These are phyloP conservation scores for Rhodotorula taiwanensis DNA, from an alignment of 768 basidiomycete species.

Conservation along the genomic window DNA sequence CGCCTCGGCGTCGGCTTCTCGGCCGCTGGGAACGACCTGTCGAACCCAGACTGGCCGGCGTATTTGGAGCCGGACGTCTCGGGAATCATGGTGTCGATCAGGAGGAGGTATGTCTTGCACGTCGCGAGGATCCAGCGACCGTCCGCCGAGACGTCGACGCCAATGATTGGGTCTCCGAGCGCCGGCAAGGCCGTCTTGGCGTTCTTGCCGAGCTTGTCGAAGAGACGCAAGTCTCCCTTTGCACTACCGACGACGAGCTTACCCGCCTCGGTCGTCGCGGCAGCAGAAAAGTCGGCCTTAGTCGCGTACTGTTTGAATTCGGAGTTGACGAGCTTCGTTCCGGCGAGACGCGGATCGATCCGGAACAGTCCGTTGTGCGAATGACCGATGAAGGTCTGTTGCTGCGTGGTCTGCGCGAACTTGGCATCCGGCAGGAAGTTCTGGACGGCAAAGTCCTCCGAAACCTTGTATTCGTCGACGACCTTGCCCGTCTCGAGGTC, in stretches of 20 bases:
- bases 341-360: conserved; percentile 88
- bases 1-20: conserved; percentile 86
- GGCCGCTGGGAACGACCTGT: conserved; percentile 87
- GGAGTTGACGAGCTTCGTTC: conserved; percentile 84
- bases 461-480: conserved; percentile 98
- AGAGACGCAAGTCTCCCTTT: conserved; percentile 93
- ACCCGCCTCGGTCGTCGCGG: conserved; percentile 77
- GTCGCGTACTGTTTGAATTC: conserved; percentile 92
- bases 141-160: conserved; percentile 86
- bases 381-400: conserved; percentile 86
- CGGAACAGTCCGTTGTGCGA: conserved; percentile 96
- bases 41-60: conserved; percentile 44
- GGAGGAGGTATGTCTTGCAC: conserved; percentile 77
- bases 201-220: conserved; percentile 94
- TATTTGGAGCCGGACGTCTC: conserved; percentile 62
- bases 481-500: conserved; percentile 90
- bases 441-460: conserved; percentile 75
- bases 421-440: conserved; percentile 90
- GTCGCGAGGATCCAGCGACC: conserved; percentile 95
- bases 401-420: conserved; percentile 83
- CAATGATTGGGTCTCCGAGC: conserved; percentile 87
- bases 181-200: conserved; percentile 96
- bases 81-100: conserved; percentile 92
- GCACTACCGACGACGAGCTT: conserved; percentile 87
- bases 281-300: conserved; percentile 91